Percentiles rank a stretch among this genome's conserved stretches.
Evolutionary conservation across 352 stramenopile species (phyloP).

Genomic region (Globisporangium canariense): DNA sequence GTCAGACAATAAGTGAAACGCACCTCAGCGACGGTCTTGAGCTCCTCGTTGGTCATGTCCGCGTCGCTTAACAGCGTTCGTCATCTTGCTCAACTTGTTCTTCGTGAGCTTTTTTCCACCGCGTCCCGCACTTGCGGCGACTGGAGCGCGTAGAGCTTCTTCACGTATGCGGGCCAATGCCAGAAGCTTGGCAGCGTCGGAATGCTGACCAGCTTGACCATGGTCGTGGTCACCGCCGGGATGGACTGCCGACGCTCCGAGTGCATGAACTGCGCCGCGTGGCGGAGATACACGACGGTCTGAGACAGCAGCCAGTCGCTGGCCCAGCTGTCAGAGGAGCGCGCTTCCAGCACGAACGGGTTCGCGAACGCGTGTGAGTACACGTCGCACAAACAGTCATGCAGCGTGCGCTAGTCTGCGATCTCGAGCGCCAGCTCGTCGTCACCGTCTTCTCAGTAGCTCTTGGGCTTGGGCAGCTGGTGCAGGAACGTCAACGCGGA

Average conservation of each 20-base stretch:
- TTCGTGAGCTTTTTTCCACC: constrained; percentile 29
- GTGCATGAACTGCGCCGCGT: constrained; percentile 57
- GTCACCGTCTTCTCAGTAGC: constrained; percentile 30
- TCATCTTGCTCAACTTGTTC: constrained; percentile 31
- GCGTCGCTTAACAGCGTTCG: constrained; percentile 46
- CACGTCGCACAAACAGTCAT: constrained; percentile 42
- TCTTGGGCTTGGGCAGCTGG: constrained; percentile 33
- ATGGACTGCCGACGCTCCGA: constrained; percentile 36
- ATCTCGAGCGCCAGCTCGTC: constrained; percentile 30
- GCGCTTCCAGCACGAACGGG: constrained; percentile 1
- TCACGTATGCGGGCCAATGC: constrained; percentile 41
- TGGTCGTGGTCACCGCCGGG: constrained; percentile 39
- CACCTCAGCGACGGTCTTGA: constrained; percentile 45
- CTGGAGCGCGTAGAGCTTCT: constrained; percentile 25
- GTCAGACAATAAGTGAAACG: neutral
- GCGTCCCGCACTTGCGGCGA: constrained; percentile 19
- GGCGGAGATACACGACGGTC: constrained; percentile 42
- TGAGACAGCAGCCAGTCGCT: constrained; percentile 22
- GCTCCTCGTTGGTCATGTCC: constrained; percentile 35
- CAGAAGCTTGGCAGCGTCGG: constrained; percentile 43
- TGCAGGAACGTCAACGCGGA: constrained; percentile 39
- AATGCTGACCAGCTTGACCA: constrained; percentile 38
- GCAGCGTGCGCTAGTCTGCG: constrained; percentile 30
- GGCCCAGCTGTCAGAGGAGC: constrained; percentile 6
- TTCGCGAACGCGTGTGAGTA: constrained; percentile 50